A percentile compares a stretch with the other conserved stretches of the same genome.
These are phyloP conservation scores for Takashimella koratensis DNA, from an alignment of 1,284 basidiomycete species.

Conservation along the genomic window DNA sequence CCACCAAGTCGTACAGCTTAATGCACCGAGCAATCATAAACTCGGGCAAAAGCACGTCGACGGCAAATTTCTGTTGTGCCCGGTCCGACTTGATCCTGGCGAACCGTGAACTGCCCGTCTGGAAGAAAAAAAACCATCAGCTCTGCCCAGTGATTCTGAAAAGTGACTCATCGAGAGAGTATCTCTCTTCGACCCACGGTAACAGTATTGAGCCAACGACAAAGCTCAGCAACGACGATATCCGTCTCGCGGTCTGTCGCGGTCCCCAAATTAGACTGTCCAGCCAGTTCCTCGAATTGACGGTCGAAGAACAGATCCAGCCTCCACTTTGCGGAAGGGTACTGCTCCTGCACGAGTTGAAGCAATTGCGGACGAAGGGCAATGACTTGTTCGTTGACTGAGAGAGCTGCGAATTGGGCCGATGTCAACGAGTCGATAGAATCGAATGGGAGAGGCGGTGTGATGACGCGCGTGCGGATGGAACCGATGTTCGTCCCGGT, in stretches of 20 bases:
- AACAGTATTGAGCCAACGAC: slow-evolving; percentile 13
- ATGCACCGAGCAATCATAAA: slow-evolving; percentile 15
- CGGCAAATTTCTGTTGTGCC: slow-evolving; percentile 13
- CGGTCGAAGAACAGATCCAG: slow-evolving; percentile 25
- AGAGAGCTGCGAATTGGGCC: slow-evolving; percentile 11
- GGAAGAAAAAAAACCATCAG: too few species aligned
- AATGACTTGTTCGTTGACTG: slow-evolving; percentile 15
- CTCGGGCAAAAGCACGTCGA: slow-evolving; percentile 28
- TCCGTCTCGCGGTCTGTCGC: neutral
- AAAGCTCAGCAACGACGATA: neutral
- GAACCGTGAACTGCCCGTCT: slow-evolving; percentile 12
- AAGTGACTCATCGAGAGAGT: too few species aligned
- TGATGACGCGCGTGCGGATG: neutral
- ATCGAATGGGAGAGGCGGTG: neutral
- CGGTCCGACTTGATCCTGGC: too few species aligned
- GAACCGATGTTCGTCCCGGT: neutral
- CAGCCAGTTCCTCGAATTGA: neutral
- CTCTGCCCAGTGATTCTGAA: too few species aligned
- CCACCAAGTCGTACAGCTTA: neutral
- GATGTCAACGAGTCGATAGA: neutral
- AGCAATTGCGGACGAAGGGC: slow-evolving; percentile 24
- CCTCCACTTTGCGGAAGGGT: slow-evolving; percentile 29
- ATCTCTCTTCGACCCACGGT: slow-evolving; percentile 21
- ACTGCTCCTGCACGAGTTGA: slow-evolving; percentile 22
- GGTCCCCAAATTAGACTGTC: neutral